These are phyloP conservation scores for Bruguiera sexangula DNA, from an alignment of 345 rosid genomes.

Conservation along the genomic window DNA sequence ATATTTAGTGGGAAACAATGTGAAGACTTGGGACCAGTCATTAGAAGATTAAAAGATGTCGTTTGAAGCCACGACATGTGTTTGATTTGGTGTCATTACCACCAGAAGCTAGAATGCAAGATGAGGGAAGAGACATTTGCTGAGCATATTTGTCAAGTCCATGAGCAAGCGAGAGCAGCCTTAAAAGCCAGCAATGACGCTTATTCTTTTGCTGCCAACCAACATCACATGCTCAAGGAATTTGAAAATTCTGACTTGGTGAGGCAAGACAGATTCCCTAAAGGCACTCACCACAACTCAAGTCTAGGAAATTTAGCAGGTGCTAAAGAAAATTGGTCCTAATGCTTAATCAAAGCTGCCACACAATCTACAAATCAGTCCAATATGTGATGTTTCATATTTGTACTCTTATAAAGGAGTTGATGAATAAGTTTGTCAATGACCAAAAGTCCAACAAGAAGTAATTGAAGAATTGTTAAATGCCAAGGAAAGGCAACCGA, in stretches of 20 bases:
- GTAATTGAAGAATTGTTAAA: background rate
- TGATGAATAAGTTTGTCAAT: background rate
- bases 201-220: background rate
- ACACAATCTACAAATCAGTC: slow-evolving; percentile 3
- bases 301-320: slow-evolving; percentile 10
- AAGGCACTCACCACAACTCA: background rate
- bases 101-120: no score
- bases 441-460: background rate
- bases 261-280: background rate
- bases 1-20: no score
- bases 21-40: no score
- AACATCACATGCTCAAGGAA: background rate
- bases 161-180: no score
- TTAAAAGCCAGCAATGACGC: background rate
- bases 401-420: slow-evolving; percentile 7
- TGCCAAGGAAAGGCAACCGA: no score
- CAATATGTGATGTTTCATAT: background rate
- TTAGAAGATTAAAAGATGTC: no score
- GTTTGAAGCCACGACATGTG: no score
- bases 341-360: background rate
- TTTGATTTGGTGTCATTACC: no score
- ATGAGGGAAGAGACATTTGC: no score
- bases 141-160: no score
- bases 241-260: background rate
- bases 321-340: background rate